These are phyloP conservation scores for Colletotrichum sp. DNA, from an alignment of 2,329 filamentous ascomycete species.

Conservation along the genomic window DNA sequence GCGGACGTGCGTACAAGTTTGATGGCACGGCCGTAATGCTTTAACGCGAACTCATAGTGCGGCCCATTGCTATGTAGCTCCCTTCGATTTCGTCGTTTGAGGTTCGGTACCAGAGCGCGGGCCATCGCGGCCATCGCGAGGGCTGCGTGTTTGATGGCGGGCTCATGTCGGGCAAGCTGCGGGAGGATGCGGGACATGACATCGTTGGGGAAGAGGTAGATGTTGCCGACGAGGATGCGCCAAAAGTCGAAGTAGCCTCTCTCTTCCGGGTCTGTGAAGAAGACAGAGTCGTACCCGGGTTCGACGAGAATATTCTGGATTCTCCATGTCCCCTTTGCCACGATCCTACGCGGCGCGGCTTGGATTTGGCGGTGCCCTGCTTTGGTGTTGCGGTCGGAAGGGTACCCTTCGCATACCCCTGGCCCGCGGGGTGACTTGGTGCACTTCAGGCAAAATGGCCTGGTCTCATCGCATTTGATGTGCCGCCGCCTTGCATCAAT, in stretches of 20 bases:
- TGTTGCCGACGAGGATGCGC: slow-evolving; percentile 35
- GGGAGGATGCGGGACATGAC: slow-evolving; percentile 39
- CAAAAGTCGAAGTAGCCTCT: slow-evolving; percentile 43
- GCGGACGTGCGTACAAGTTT: slow-evolving; percentile 39
- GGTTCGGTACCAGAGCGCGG: slow-evolving; percentile 38
- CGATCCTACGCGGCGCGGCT: neutral
- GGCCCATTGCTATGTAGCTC: neutral
- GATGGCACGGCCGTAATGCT: slow-evolving; percentile 45
- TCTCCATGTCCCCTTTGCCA: neutral
- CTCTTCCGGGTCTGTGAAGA: slow-evolving; percentile 38
- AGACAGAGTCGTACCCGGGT: slow-evolving; percentile 36
- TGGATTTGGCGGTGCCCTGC: neutral
- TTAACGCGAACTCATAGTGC: slow-evolving; percentile 41
- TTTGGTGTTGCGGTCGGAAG: neutral
- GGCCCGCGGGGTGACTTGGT: slow-evolving; percentile 46
- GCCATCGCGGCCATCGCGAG: slow-evolving; percentile 13
- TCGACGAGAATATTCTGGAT: slow-evolving; percentile 30
- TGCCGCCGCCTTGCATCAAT: slow-evolving; percentile 31
- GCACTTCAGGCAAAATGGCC: slow-evolving; percentile 45
- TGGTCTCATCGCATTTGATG: slow-evolving; percentile 48
- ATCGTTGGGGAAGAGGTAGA: slow-evolving; percentile 37
- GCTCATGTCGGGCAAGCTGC: slow-evolving; percentile 41
- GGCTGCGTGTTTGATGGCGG: slow-evolving; percentile 35
- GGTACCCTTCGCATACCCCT: slow-evolving; percentile 30
- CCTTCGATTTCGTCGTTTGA: neutral